Base-by-base conservation (phyloP, 495 filamentous ascomycete species). In the Xylaria telfairii region DNA sequence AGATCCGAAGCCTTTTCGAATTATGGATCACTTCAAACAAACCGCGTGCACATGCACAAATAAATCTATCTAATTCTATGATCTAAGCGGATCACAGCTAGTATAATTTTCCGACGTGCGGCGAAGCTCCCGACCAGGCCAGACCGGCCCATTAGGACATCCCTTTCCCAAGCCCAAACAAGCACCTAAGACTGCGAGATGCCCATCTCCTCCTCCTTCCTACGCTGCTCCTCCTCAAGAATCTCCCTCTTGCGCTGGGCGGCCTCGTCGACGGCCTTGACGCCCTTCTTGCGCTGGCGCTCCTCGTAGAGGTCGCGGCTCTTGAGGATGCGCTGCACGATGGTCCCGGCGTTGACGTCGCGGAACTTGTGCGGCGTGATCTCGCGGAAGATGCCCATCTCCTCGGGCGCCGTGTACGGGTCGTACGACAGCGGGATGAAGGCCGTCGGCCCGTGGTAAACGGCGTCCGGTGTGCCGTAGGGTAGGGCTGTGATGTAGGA, bases 381-480 rank as follows among this genome's bases (percentile, higher is more conserved):
- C 76, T 94, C 89, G 46, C 84, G 86, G 84, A 92, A 95, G 69
- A 96, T 93, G 3, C 91, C 91, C 87, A 94, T 88, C 74, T 85
- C 83, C 78, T 92, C 93, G 21, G 94, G 90, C 12, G 86, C 92
- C 17, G 82, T 80, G 80, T 98, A 99, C 1, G 95, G 93, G 78
- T 98, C 95, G 74, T 93, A 92, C 32, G 90, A 92, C 26, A 92
- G 85, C 2, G 93, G 92, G 81, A 97, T 96, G 78, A 97, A 97
- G 26, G 92, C 88, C 0, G 96, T 98, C 0, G 94, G 93, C 12
- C 96, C 96, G 81, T 99, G 96, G 80, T 98, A 99, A 64, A 99
- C 94, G 5, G 88, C 90, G 75, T 91, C 84, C 4, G 93, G 93
- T 17, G 85, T 87, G 32, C 93, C 92, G 73, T 88, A 90, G 0